Conservation (phyloP, 2,329 filamentous ascomycete species). For the Penicillium italicum region DNA sequence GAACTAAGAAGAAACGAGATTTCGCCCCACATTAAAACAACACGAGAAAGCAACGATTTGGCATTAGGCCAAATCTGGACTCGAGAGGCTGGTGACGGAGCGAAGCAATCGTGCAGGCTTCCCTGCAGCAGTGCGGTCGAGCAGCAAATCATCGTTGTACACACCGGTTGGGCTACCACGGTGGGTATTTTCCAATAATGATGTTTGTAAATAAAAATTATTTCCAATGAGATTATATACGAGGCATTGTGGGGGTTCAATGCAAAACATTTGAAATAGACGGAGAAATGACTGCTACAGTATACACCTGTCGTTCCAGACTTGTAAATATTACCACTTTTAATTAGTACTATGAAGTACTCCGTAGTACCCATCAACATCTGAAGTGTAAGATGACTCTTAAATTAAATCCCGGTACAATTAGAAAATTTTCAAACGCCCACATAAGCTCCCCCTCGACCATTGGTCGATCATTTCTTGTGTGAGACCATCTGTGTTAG, state of each 20-base stretch:
- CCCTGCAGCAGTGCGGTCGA: constrained; percentile 15
- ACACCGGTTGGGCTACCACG: constrained; percentile 20
- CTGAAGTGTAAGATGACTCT: not conserved
- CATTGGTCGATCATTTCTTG: constrained; percentile 24
- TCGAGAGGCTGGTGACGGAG: constrained; percentile 15
- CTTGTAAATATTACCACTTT: not conserved
- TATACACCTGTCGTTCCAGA: not conserved
- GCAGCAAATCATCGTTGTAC: constrained; percentile 27
- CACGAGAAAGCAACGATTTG: not conserved
- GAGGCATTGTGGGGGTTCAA: not conserved
- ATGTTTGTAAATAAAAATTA: constrained; percentile 14
- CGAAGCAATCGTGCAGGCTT: constrained; percentile 17
- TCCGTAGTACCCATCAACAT: not conserved
- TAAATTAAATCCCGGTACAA: not conserved
- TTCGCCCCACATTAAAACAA: not conserved
- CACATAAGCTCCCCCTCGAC: constrained; percentile 6
- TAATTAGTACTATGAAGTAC: not conserved
- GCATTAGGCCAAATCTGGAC: constrained; percentile 17
- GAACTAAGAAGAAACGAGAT: not conserved
- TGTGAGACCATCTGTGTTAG: constrained; percentile 25
- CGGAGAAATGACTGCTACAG: not conserved
- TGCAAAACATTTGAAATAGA: constrained; percentile 1
- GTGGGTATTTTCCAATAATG: constrained; percentile 21
- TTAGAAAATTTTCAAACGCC: constrained; percentile 15
- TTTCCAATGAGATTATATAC: not conserved